These are phyloP conservation scores for Quaeritorhiza haematococci DNA, from an alignment of 371 early-diverging fungal species.

Conservation along the genomic window DNA sequence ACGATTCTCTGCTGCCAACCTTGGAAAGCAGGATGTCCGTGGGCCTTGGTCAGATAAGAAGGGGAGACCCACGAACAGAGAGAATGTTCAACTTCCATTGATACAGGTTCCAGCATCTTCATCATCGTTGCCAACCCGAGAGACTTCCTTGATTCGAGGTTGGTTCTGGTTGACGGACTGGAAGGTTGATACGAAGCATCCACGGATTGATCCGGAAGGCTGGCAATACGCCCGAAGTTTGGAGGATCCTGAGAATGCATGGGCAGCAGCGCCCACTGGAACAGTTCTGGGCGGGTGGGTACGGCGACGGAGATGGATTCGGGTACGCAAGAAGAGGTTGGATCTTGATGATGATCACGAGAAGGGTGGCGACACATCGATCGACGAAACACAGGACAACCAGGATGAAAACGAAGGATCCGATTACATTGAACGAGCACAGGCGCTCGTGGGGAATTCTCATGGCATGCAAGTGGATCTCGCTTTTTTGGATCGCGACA, in stretches of 20 bases:
- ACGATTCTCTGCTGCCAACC: constrained; percentile 26
- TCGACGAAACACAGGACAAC: too few relatives aligned
- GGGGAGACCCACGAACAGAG: constrained; percentile 48
- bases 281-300: constrained; percentile 56
- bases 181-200: constrained; percentile 64
- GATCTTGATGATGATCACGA: constrained; percentile 33
- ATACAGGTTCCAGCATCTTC: constrained; percentile 12
- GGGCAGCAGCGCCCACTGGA: constrained; percentile 49
- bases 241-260: constrained; percentile 36
- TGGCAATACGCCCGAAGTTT: constrained; percentile 58
- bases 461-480: background rate
- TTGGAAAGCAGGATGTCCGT: constrained; percentile 46
- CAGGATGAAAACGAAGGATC: constrained; percentile 14
- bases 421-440: constrained; percentile 39
- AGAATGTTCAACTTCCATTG: constrained; percentile 50
- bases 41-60: constrained; percentile 59
- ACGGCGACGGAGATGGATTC: constrained; percentile 69
- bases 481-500: constrained; percentile 11
- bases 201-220: constrained; percentile 56
- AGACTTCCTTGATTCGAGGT: constrained; percentile 9
- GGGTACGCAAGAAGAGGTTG: constrained; percentile 66
- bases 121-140: constrained; percentile 9
- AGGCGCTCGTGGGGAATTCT: constrained; percentile 1
- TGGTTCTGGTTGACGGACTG: constrained; percentile 88
- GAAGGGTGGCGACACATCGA: too few relatives aligned